Evolutionary conservation across 73 alveolate genomes (phyloP), one percentile per base, ranked within the genome.

Genomic region (Paramecium tetraurelia): DNA sequence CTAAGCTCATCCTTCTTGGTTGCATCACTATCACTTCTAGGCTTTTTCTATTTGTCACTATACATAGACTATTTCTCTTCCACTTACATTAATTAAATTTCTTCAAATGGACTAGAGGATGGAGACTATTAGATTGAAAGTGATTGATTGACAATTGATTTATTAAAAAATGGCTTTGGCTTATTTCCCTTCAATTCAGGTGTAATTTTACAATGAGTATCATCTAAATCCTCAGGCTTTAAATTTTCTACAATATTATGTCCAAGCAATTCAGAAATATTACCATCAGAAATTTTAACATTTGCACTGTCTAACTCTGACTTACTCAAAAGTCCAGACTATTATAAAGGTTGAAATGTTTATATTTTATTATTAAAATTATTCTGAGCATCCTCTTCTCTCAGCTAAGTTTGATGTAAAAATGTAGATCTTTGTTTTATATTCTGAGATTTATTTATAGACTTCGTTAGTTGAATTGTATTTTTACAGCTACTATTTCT

Each of bases 141-240:
- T 36, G 87, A 75, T 36, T 36, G 9, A 40, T 53, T 75, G 3
- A 14, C 24, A 3, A 75, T 16, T 10, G 87, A 75, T 75, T 18
- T 75, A 40, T 75, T 75, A 40, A 75, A 75, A 75, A 75, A 75
- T 36, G 87, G 87, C 38, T 75, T 75, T 3, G 87, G 87, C 14
- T 75, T 75, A 75, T 75, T 33, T 8, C 59, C 35, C 14, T 36
- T 75, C 29, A 75, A 33, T 31, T 75, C 87, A 12, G 33, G 38
- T 21, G 87, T 75, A 33, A 75, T 75, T 35, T 40, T 75, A 44
- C 87, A 75, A 75, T 75, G 87, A 75, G 87, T 75, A 75, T 75
- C 87, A 75, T 75, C 87, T 75, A 75, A 75, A 75, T 75, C 87
- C 10, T 75, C 87, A 0, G 87, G 87, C 21, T 44, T 75, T 24